Conservation (phyloP, 768 basidiomycete species). For the Boletus rex-veris region DNA sequence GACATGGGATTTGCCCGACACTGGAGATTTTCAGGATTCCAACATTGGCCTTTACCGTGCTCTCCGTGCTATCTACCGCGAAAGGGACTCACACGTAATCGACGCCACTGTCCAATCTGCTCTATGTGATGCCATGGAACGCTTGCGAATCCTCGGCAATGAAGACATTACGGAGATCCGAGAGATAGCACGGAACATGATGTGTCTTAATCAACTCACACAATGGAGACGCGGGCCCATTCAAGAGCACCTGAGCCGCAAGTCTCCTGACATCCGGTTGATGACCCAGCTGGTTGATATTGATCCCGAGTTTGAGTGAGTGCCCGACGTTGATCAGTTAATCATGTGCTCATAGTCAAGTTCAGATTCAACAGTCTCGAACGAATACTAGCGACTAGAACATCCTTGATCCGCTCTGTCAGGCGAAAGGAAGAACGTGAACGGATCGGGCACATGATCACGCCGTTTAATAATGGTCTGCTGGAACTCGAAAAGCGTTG, state of each 20-base stretch:
- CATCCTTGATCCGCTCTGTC: conserved; percentile 74
- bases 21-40: conserved; percentile 39
- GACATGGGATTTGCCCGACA: conserved; percentile 89
- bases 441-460: conserved; percentile 68
- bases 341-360: conserved; percentile 10
- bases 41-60: conserved; percentile 71
- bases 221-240: conserved; percentile 49
- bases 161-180: conserved; percentile 81
- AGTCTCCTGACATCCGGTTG: conserved; percentile 33
- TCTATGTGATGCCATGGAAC: conserved; percentile 58
- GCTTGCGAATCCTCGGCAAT: conserved; percentile 61
- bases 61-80: conserved; percentile 78
- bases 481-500: conserved; percentile 63
- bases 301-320: conserved; percentile 65
- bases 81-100: conserved; percentile 53
- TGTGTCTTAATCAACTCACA: conserved; percentile 77
- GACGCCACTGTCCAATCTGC: conserved; percentile 48
- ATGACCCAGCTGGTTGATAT: conserved; percentile 48
- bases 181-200: conserved; percentile 61
- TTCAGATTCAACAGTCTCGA: conserved; percentile 74
- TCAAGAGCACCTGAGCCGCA: conserved; percentile 27
- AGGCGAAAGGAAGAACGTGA: conserved; percentile 67
- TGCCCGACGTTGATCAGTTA: conserved; percentile 8
- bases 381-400: conserved; percentile 72
- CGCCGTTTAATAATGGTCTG: conserved; percentile 50